Percentiles rank a stretch among this genome's conserved stretches.
These are phyloP conservation scores for Paspalum notatum DNA, from an alignment of 176 grass and related monocot genomes.

Conservation along the genomic window DNA sequence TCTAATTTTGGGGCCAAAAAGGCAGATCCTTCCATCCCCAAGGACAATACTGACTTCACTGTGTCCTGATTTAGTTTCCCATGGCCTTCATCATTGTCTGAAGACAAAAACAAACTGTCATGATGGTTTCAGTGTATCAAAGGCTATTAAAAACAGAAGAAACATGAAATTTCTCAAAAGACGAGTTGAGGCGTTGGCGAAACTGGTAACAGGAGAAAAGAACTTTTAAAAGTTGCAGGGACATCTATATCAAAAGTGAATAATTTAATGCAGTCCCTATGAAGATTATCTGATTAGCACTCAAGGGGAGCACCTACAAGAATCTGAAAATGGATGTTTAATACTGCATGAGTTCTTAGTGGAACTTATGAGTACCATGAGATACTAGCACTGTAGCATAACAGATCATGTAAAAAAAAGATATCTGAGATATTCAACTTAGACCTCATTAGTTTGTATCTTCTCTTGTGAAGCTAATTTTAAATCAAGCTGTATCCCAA, in stretches of 20 bases:
- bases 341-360: neutral
- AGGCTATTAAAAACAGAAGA: neutral
- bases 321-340: neutral
- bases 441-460: slow-evolving; percentile 6
- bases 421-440: slow-evolving; percentile 18
- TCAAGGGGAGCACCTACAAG: slow-evolving; percentile 1
- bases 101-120: slow-evolving; percentile 31
- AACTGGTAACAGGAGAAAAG: neutral
- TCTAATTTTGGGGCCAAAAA: slow-evolving; percentile 43
- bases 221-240: neutral
- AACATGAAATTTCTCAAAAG: slow-evolving; percentile 14
- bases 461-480: slow-evolving; percentile 9
- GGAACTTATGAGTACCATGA: slow-evolving; percentile 20
- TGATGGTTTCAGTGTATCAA: slow-evolving; percentile 14
- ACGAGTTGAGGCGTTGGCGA: slow-evolving; percentile 1
- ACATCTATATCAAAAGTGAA: neutral
- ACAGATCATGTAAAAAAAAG: neutral
- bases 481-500: neutral
- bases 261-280: neutral
- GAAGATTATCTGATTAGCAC: neutral
- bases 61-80: slow-evolving; percentile 37
- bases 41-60: slow-evolving; percentile 34
- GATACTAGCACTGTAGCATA: slow-evolving; percentile 6
- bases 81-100: slow-evolving; percentile 55
- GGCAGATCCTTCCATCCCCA: slow-evolving; percentile 49